Base-by-base conservation (phyloP, 1,284 basidiomycete species). In the Ganoderma sp. region DNA sequence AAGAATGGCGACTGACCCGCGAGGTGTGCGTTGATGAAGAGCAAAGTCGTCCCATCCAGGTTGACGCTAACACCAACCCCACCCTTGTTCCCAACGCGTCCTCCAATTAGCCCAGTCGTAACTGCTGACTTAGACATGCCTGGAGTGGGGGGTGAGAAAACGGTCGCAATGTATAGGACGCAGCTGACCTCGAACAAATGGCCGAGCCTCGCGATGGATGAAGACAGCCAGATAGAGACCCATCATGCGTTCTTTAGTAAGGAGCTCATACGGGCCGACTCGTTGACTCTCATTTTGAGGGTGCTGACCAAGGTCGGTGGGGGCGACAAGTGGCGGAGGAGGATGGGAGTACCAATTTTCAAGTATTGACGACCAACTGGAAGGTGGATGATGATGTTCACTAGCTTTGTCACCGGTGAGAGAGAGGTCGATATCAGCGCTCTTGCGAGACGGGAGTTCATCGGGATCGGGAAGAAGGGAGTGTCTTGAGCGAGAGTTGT, bases 11-110 rank as follows among this genome's bases (percentile, higher is more conserved):
- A 79, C 83, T 39, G 70, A 90, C 91, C 91, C 63, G 94, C 93
- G n/a, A 97, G 82, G 78, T 97, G 95, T 0, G 93, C 92, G 73
- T 96, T 96, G 71, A 97, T 80, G 77, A 97, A 95, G 17, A 97
- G 82, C 43, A 96, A 83, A 0, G 93, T 90, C 7, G 87, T 89
- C 5, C 87, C 88, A 61, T 87, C 88, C 19, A 97, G 81, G 70
- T 93, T 90, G 58, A 96, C 77, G 67, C 91, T 93, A 69, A 96
- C 90, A 17, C 93, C 95, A 19, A 95, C 91, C 15, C 90, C 94
- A 4, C 93, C 93, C 75, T 95, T 95, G 76, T 96, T 96, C 2
- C 94, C 94, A 1, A 96, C 84, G 52, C 95, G 83, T 0, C 95
- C 95, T 10, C 93, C 92, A 45, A 96, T 91, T n/a, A 97, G 81